phyloP scores from a whole-genome alignment of 1,284 basidiomycete genomes.

The Acaromyces ingoldii region DNA sequence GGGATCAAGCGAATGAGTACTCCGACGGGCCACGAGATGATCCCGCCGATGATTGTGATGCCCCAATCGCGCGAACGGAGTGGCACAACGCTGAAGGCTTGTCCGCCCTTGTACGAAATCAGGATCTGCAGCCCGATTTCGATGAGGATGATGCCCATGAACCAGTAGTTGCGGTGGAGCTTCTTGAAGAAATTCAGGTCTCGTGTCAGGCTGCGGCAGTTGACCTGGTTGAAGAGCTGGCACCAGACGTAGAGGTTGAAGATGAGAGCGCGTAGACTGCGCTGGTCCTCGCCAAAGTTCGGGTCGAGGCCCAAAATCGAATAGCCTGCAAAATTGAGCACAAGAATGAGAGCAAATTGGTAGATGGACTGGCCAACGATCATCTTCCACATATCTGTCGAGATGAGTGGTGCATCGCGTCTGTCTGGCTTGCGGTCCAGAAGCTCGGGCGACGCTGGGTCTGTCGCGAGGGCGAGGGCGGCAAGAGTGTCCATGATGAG shows the following conservation, averaged over 20 bases:
- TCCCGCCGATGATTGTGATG: slow-evolving; percentile 78
- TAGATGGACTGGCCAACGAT: slow-evolving; percentile 84
- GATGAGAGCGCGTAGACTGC: slow-evolving; percentile 63
- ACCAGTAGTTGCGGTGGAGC: slow-evolving; percentile 74
- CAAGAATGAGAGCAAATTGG: slow-evolving; percentile 74
- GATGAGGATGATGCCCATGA: slow-evolving; percentile 77
- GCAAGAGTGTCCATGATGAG: slow-evolving; percentile 94
- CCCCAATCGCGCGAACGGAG: slow-evolving; percentile 76
- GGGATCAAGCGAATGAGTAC: slow-evolving; percentile 75
- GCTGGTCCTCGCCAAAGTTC: slow-evolving; percentile 51
- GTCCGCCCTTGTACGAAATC: slow-evolving; percentile 85
- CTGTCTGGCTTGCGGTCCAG: slow-evolving; percentile 86
- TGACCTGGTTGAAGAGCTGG: slow-evolving; percentile 70
- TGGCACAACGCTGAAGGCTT: slow-evolving; percentile 81
- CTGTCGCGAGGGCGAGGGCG: slow-evolving; percentile 90
- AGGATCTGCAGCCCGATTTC: slow-evolving; percentile 80
- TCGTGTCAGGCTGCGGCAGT: slow-evolving; percentile 78
- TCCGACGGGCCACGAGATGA: slow-evolving; percentile 82
- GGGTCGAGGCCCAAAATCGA: slow-evolving; percentile 61
- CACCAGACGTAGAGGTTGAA: slow-evolving; percentile 98
- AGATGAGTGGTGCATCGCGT: slow-evolving; percentile 81
- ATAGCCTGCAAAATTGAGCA: slow-evolving; percentile 81
- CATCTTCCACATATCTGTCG: slow-evolving; percentile 75
- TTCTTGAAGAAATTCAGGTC: slow-evolving; percentile 85
- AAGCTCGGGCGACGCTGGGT: slow-evolving; percentile 75